Evolutionary conservation across 2,329 filamentous ascomycete species (phyloP).

Genomic region (Fusarium sp.): DNA sequence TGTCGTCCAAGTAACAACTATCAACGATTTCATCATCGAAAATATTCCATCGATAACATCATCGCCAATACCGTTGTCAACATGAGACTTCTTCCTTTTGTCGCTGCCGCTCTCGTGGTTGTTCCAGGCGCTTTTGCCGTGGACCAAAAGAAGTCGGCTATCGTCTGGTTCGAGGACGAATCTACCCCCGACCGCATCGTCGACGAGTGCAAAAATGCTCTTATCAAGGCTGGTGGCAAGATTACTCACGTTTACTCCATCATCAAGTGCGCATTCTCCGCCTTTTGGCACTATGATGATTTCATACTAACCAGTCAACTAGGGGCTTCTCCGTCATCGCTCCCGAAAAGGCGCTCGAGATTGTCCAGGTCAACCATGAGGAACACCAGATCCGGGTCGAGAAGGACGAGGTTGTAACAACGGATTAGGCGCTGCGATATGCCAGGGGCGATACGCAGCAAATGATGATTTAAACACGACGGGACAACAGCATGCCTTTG

Average conservation of each 20-base stretch:
- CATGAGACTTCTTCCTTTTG: slow-evolving; percentile 73
- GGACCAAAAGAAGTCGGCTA: slow-evolving; percentile 77
- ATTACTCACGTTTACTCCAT: slow-evolving; percentile 83
- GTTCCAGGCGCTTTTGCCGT: slow-evolving; percentile 72
- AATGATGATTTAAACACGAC: slow-evolving; percentile 19
- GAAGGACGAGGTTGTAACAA: slow-evolving; percentile 78
- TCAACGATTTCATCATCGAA: not conserved
- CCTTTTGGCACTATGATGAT: not conserved
- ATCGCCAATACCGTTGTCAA: slow-evolving; percentile 43
- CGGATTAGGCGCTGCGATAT: slow-evolving; percentile 19
- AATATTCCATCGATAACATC: slow-evolving; percentile 6
- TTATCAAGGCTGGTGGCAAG: slow-evolving; percentile 76
- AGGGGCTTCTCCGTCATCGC: slow-evolving; percentile 85
- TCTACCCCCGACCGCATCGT: slow-evolving; percentile 75
- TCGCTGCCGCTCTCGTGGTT: slow-evolving; percentile 69
- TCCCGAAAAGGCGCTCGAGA: slow-evolving; percentile 76
- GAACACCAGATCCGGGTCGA: slow-evolving; percentile 70
- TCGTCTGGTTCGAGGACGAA: slow-evolving; percentile 81
- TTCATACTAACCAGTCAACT: slow-evolving; percentile 44
- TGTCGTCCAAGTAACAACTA: slow-evolving; percentile 12
- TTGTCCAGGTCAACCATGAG: slow-evolving; percentile 72
- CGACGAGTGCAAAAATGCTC: slow-evolving; percentile 76
- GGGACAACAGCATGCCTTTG: slow-evolving; percentile 29
- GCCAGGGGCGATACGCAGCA: slow-evolving; percentile 1
- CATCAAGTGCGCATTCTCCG: slow-evolving; percentile 69